Evolutionary conservation across 352 stramenopile species (phyloP).

Genomic region (Globisporangium mamillatum): DNA sequence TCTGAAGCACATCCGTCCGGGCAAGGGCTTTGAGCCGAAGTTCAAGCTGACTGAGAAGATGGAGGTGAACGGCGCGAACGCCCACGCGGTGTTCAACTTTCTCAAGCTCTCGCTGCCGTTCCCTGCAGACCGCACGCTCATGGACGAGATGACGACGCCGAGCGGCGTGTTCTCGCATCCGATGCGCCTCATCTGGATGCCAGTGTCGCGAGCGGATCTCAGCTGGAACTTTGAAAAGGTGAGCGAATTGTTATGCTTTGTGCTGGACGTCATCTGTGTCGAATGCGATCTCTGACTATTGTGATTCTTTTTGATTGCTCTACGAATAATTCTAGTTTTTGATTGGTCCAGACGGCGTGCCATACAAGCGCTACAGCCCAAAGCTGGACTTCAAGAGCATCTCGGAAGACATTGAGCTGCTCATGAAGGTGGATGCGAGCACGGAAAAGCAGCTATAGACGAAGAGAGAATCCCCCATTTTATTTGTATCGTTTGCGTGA

Average conservation of each 20-base stretch:
- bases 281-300: slow-evolving; percentile 8
- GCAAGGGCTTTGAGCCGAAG: slow-evolving; percentile 63
- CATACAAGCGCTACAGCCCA: slow-evolving; percentile 79
- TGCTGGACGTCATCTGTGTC: not conserved
- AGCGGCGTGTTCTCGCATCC: slow-evolving; percentile 78
- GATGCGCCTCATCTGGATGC: slow-evolving; percentile 86
- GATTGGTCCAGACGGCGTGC: slow-evolving; percentile 70
- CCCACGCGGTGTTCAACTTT: slow-evolving; percentile 79
- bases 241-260: not conserved
- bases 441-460: slow-evolving; percentile 31
- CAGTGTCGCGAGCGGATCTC: slow-evolving; percentile 70
- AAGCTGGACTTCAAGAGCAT: slow-evolving; percentile 65
- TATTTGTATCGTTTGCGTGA: slow-evolving; percentile 13
- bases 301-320: not conserved
- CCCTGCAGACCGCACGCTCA: slow-evolving; percentile 65
- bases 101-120: slow-evolving; percentile 68
- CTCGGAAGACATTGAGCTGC: slow-evolving; percentile 63
- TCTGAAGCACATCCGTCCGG: slow-evolving; percentile 68
- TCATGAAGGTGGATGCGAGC: slow-evolving; percentile 43
- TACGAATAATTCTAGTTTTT: slow-evolving; percentile 43
- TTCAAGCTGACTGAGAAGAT: slow-evolving; percentile 79
- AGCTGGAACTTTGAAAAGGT: slow-evolving; percentile 88
- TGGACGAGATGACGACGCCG: slow-evolving; percentile 77
- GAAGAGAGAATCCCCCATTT: slow-evolving; percentile 1
- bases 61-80: slow-evolving; percentile 78